phyloP scores from a whole-genome alignment of 257 asterid species.

The Scutellaria galericulata region DNA sequence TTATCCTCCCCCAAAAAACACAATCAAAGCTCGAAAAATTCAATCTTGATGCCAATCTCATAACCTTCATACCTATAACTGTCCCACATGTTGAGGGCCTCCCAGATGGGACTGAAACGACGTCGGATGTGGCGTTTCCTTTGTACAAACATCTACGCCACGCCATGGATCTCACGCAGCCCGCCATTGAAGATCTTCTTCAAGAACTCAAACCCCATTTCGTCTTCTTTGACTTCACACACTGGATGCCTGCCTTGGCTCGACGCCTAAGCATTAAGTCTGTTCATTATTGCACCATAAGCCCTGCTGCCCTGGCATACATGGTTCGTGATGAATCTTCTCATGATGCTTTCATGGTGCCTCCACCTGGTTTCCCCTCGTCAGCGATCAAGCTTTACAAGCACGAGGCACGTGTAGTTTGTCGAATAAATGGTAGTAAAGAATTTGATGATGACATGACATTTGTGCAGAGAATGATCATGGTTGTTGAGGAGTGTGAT shows the following conservation, averaged over 20 bases:
- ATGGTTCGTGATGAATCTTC: conserved; percentile 43
- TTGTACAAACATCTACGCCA: conserved; percentile 31
- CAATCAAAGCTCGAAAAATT: conserved; percentile 29
- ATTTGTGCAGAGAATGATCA: conserved; percentile 24
- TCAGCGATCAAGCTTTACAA: conserved; percentile 34
- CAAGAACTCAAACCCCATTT: conserved; percentile 42
- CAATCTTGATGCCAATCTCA: conserved; percentile 48
- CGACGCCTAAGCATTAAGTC: conserved; percentile 45
- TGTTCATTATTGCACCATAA: conserved; percentile 37
- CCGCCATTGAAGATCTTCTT: conserved; percentile 39
- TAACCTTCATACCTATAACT: conserved; percentile 44
- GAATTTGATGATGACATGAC: conserved; percentile 23
- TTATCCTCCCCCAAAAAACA: conserved; percentile 43
- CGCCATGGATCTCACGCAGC: conserved; percentile 58
- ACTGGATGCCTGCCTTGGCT: conserved; percentile 59
- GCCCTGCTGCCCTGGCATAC: conserved; percentile 45
- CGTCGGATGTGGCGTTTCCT: conserved; percentile 48
- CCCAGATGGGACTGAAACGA: conserved; percentile 54
- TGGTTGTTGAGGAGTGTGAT: conserved; percentile 34
- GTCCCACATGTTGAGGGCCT: conserved; percentile 60
- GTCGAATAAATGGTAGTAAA: neutral
- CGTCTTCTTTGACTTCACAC: conserved; percentile 52
- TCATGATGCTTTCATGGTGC: conserved; percentile 27
- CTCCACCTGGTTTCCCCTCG: conserved; percentile 48
- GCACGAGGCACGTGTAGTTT: conserved; percentile 1